These are phyloP conservation scores for Scleroderma citrinum DNA, from an alignment of 768 basidiomycete species.

Conservation along the genomic window DNA sequence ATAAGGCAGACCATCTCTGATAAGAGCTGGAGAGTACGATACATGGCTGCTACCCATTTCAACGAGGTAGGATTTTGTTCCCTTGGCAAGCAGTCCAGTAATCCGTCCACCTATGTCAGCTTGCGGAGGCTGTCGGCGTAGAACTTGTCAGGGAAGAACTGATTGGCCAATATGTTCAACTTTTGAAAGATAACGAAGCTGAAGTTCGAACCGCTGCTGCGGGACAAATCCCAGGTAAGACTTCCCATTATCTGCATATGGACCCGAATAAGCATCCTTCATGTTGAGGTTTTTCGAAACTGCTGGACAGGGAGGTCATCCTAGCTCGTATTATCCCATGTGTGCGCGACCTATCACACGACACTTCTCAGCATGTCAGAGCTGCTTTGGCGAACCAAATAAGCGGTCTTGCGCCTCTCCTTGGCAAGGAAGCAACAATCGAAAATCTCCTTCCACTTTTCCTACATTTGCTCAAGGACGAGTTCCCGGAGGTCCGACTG, in stretches of 20 bases:
- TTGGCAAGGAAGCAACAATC: conserved; percentile 90
- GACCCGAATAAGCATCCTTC: not conserved
- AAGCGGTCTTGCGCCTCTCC: conserved; percentile 89
- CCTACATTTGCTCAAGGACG: conserved; percentile 94
- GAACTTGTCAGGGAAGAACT: conserved; percentile 92
- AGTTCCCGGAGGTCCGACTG: conserved; percentile 95
- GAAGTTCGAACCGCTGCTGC: conserved; percentile 96
- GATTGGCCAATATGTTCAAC: conserved; percentile 85
- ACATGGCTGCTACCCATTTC: conserved; percentile 97
- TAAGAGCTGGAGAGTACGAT: conserved; percentile 98
- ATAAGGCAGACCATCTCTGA: conserved; percentile 85
- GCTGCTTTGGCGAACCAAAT: conserved; percentile 96
- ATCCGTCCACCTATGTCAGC: conserved; percentile 35
- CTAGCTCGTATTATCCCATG: conserved; percentile 90
- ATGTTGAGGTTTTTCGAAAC: conserved; percentile 80
- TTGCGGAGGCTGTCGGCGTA: conserved; percentile 85
- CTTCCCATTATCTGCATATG: not conserved
- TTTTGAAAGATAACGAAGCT: conserved; percentile 97
- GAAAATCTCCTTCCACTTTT: conserved; percentile 96
- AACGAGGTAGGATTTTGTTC: conserved; percentile 60
- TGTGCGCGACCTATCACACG: conserved; percentile 89
- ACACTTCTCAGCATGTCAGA: conserved; percentile 93
- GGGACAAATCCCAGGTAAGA: conserved; percentile 90
- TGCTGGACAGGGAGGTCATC: conserved; percentile 91
- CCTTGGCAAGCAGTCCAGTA: not conserved